These are phyloP conservation scores for Penicillium sp. DNA, from an alignment of 2,329 filamentous ascomycete genomes.

Conservation along the genomic window DNA sequence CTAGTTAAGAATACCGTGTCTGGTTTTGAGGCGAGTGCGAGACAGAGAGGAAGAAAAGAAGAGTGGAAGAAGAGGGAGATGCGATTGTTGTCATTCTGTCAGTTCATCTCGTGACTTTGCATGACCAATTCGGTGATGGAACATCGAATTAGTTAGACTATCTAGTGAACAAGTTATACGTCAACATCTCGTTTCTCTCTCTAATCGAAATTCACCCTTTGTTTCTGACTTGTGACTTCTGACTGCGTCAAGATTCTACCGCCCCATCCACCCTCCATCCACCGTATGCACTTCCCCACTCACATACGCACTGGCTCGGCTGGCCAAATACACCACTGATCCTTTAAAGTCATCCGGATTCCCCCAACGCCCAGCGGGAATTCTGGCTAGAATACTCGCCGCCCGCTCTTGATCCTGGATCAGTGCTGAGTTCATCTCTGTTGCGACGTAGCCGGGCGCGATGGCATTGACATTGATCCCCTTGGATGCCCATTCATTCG, in stretches of 20 bases:
- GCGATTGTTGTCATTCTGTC: neutral
- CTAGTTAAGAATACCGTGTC: neutral
- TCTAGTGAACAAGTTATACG: no score
- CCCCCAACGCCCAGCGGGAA: slow-evolving; percentile 83
- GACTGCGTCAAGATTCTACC: slow-evolving; percentile 33
- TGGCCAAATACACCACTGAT: slow-evolving; percentile 74
- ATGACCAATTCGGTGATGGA: neutral
- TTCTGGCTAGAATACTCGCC: slow-evolving; percentile 74
- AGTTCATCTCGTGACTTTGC: neutral
- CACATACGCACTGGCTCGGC: slow-evolving; percentile 74
- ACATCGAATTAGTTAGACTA: no score
- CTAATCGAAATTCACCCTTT: neutral
- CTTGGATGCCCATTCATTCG: slow-evolving; percentile 75
- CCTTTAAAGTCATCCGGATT: slow-evolving; percentile 85
- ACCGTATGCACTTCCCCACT: slow-evolving; percentile 80
- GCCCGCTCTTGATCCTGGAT: slow-evolving; percentile 71
- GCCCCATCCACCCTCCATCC: slow-evolving; percentile 81
- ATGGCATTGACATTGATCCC: slow-evolving; percentile 69
- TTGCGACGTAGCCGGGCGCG: slow-evolving; percentile 86
- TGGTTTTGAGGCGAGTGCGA: neutral
- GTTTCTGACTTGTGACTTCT: neutral
- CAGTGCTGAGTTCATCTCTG: slow-evolving; percentile 89
- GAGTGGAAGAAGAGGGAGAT: neutral
- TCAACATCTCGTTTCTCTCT: neutral
- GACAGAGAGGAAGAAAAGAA: neutral